Evolutionary conservation across 140 eudicot genomes (phyloP).

Genomic region (Flaveria floridana): DNA sequence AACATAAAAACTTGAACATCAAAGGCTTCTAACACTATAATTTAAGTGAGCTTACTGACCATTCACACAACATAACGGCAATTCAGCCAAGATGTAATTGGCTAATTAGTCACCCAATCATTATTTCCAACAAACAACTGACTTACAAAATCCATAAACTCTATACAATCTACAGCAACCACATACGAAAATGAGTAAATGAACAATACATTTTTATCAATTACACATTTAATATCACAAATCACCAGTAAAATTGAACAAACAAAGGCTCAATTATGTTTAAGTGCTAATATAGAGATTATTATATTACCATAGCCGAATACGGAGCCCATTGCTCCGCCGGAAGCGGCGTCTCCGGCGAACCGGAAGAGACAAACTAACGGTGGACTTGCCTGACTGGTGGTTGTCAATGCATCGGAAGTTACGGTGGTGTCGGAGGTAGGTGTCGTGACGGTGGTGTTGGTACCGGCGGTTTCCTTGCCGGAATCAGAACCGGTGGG

Average conservation of each 20-base stretch:
- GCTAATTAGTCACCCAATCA: constrained; percentile 24
- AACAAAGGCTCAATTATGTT: neutral
- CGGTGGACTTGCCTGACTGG: constrained; percentile 52
- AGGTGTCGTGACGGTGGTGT: constrained; percentile 26
- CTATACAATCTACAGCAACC: neutral
- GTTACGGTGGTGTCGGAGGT: constrained; percentile 34
- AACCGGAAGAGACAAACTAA: constrained; percentile 60
- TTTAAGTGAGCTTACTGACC: constrained; percentile 39
- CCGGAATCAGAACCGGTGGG: constrained; percentile 46
- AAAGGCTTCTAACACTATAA: constrained; percentile 15
- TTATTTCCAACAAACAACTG: neutral
- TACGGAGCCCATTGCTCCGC: constrained; percentile 87
- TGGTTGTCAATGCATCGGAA: constrained; percentile 34
- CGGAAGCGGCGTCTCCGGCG: constrained; percentile 71
- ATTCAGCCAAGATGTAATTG: constrained; percentile 32
- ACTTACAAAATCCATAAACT: neutral
- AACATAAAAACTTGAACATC: constrained; percentile 7
- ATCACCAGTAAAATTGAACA: neutral
- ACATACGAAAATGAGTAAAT: neutral
- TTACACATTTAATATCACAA: neutral
- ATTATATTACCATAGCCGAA: constrained; percentile 63
- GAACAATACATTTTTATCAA: neutral
- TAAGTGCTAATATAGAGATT: neutral
- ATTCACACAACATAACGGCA: constrained; percentile 31
- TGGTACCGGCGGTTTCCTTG: constrained; percentile 30